Percentiles rank a stretch among this genome's conserved stretches.
Conservation (phyloP, 140 eudicot genomes). For the Bidens hawaiensis region DNA sequence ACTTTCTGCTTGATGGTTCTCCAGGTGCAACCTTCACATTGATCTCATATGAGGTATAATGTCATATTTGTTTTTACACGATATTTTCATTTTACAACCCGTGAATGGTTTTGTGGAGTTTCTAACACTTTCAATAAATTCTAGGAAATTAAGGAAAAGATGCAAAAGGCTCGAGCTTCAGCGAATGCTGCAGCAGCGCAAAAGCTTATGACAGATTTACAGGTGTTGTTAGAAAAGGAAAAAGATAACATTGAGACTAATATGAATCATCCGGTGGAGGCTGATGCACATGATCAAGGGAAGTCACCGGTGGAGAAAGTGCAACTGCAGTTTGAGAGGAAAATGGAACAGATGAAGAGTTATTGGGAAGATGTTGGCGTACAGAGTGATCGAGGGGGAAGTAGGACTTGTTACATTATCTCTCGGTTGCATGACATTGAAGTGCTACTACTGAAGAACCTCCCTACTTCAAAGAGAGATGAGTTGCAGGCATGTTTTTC, state of each 20-base stretch:
- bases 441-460: neutral
- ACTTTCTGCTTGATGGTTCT: neutral
- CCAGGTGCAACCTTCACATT: neutral
- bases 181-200: neutral
- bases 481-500: no score
- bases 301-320: neutral
- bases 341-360: neutral
- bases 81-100: no score
- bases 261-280: neutral
- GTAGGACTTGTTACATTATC: neutral
- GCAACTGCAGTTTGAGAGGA: no score
- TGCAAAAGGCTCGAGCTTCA: neutral
- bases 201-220: neutral
- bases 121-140: no score
- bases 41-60: slow-evolving; percentile 9
- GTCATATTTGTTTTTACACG: no score
- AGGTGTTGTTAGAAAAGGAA: neutral
- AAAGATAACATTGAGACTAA: neutral
- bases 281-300: neutral
- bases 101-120: no score
- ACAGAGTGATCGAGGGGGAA: neutral
- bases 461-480: neutral
- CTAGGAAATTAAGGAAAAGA: no score
- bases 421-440: neutral
- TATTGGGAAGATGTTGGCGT: neutral